Conservation (phyloP, 164 flowering plant species). For the Euptelea pleiosperma region DNA sequence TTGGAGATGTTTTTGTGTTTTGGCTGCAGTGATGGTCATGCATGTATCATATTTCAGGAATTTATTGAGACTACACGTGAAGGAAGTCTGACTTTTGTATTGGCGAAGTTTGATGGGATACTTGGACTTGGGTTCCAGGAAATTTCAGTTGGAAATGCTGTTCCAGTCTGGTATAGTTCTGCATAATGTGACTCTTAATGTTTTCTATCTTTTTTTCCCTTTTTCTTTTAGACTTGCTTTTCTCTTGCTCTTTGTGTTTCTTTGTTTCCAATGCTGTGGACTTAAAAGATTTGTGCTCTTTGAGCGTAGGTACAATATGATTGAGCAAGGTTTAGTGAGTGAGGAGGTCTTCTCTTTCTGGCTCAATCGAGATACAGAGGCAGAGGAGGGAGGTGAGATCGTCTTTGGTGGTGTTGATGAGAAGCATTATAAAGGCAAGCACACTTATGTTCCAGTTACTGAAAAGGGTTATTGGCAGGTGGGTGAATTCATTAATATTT, state of each 20-base stretch:
- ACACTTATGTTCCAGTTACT: constrained; percentile 54
- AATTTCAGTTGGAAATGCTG: constrained; percentile 38
- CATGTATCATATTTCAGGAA: constrained; percentile 30
- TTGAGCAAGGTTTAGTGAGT: constrained; percentile 40
- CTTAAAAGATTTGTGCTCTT: background rate
- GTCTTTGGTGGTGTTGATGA: constrained; percentile 62
- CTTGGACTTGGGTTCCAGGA: constrained; percentile 68
- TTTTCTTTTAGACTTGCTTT: too few species aligned
- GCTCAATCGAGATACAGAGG: constrained; percentile 45
- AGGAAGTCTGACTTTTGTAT: constrained; percentile 26
- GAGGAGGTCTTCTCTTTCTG: constrained; percentile 54
- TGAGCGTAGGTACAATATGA: constrained; percentile 50
- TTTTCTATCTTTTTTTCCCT: too few species aligned
- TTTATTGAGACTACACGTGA: constrained; percentile 54
- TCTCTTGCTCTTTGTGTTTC: background rate
- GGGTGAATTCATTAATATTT: background rate
- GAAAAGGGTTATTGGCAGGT: constrained; percentile 67
- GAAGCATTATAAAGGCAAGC: constrained; percentile 55
- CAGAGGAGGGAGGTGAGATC: constrained; percentile 51
- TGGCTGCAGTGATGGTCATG: background rate
- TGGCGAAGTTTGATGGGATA: constrained; percentile 52
- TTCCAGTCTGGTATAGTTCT: constrained; percentile 52
- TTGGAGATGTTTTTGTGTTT: background rate
- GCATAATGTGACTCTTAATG: too few species aligned
- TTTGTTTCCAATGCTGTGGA: background rate